Percentiles rank a stretch among this genome's conserved stretches.
Evolutionary conservation across 2,329 filamentous ascomycete genomes (phyloP).

Genomic region (Venturia effusa): DNA sequence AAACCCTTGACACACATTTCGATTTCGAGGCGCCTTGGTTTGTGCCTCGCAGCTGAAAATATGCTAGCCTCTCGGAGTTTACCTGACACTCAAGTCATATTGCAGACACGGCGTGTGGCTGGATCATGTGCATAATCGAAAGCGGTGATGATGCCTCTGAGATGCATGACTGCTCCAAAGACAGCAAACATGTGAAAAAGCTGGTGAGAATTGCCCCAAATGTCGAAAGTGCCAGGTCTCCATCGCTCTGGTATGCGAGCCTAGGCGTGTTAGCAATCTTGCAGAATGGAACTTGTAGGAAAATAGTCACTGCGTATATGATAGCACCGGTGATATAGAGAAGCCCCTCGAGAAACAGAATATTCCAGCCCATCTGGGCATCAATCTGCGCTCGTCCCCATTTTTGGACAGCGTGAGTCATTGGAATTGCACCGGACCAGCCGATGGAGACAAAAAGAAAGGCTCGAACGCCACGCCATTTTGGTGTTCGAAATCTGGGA

Average conservation of each 20-base stretch:
- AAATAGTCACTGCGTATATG: constrained; percentile 57
- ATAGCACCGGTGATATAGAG: constrained; percentile 75
- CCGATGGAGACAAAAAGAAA: constrained; percentile 5
- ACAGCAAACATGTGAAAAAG: constrained; percentile 81
- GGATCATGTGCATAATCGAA: constrained; percentile 63
- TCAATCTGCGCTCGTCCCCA: background rate
- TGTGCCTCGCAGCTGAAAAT: background rate
- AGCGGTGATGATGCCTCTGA: constrained; percentile 64
- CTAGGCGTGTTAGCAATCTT: constrained; percentile 16
- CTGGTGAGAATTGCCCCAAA: constrained; percentile 81
- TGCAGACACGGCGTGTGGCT: background rate
- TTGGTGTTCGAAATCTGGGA: background rate
- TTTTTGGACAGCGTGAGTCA: constrained; percentile 44
- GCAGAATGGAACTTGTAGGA: background rate
- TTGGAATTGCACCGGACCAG: constrained; percentile 6
- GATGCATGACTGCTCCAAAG: constrained; percentile 63
- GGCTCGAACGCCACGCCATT: constrained; percentile 2
- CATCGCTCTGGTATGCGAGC: constrained; percentile 65
- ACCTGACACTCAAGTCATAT: background rate
- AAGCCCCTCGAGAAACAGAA: constrained; percentile 54
- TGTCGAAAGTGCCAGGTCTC: constrained; percentile 65
- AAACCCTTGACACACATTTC: background rate
- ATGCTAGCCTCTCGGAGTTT: background rate
- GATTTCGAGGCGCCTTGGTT: background rate
- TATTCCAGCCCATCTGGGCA: constrained; percentile 3